A percentile compares a stretch with the other conserved stretches of the same genome.
These are phyloP conservation scores for Fusarium hostae DNA, from an alignment of 2,329 filamentous ascomycete genomes.

Conservation along the genomic window DNA sequence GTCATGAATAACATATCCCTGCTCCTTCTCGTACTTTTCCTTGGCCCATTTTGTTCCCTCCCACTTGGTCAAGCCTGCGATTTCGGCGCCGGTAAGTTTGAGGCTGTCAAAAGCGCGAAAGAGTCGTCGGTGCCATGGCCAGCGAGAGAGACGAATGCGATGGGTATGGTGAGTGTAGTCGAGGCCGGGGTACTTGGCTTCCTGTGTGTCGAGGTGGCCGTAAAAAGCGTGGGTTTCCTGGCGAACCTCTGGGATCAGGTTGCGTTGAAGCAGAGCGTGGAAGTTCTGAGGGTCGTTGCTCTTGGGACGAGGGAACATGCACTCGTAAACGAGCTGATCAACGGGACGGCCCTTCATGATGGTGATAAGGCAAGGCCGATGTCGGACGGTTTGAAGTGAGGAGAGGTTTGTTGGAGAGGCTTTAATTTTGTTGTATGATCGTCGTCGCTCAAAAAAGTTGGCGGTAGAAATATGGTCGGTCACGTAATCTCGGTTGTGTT, in stretches of 20 bases:
- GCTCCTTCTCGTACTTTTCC: slow-evolving; percentile 81
- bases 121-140: slow-evolving; percentile 79
- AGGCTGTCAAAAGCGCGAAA: slow-evolving; percentile 81
- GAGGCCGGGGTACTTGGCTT: slow-evolving; percentile 83
- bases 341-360: slow-evolving; percentile 78
- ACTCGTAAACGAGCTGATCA: slow-evolving; percentile 78
- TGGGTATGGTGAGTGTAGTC: slow-evolving; percentile 81
- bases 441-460: slow-evolving; percentile 10
- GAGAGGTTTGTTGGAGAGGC: not conserved
- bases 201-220: slow-evolving; percentile 80
- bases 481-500: slow-evolving; percentile 34
- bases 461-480: slow-evolving; percentile 17
- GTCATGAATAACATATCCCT: slow-evolving; percentile 75
- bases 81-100: slow-evolving; percentile 75
- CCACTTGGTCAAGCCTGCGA: slow-evolving; percentile 79
- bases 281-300: slow-evolving; percentile 77
- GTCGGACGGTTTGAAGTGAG: not conserved
- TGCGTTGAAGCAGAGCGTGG: slow-evolving; percentile 73
- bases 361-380: slow-evolving; percentile 20
- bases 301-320: slow-evolving; percentile 76
- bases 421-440: not conserved
- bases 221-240: slow-evolving; percentile 83
- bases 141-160: slow-evolving; percentile 80
- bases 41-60: slow-evolving; percentile 87
- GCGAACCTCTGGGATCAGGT: slow-evolving; percentile 80